phyloP scores from a whole-genome alignment of 1,139 yeast genomes.

The Magnusiomyces fungicola region DNA sequence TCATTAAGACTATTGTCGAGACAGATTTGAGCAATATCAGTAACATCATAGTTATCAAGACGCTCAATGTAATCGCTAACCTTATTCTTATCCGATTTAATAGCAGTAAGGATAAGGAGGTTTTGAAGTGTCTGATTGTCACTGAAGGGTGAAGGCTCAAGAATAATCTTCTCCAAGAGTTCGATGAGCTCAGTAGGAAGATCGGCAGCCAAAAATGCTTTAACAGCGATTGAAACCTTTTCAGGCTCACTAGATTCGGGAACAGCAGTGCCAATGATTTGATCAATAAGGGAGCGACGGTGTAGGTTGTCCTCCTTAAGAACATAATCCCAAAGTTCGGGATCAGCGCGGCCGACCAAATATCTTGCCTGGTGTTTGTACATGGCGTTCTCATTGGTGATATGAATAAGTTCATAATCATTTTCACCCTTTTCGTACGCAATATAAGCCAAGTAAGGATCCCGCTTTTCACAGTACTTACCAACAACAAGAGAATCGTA shows the following conservation, averaged over 20 bases:
- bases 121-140: slow-evolving; percentile 96
- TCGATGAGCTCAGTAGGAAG: slow-evolving; percentile 90
- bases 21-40: slow-evolving; percentile 89
- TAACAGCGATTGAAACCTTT: slow-evolving; percentile 91
- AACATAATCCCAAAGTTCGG: slow-evolving; percentile 73
- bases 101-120: slow-evolving; percentile 82
- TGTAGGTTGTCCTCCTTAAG: slow-evolving; percentile 69
- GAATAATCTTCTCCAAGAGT: slow-evolving; percentile 85
- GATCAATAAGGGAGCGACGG: slow-evolving; percentile 87
- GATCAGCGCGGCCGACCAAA: slow-evolving; percentile 76
- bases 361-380: slow-evolving; percentile 98
- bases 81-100: slow-evolving; percentile 86
- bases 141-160: slow-evolving; percentile 95
- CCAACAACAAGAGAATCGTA: slow-evolving; percentile 94
- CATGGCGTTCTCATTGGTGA: slow-evolving; percentile 96
- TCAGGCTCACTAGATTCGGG: slow-evolving; percentile 95
- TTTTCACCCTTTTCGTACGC: slow-evolving; percentile 94
- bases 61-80: slow-evolving; percentile 81
- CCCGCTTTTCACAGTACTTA: slow-evolving; percentile 98
- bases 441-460: slow-evolving; percentile 94
- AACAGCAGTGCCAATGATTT: slow-evolving; percentile 91
- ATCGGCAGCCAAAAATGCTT: slow-evolving; percentile 95
- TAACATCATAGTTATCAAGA: slow-evolving; percentile 84
- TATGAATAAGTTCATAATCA: slow-evolving; percentile 79
- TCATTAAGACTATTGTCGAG: slow-evolving; percentile 81